Percentiles rank a stretch among this genome's conserved stretches.
phyloP scores from a whole-genome alignment of 495 filamentous ascomycete species.

The Penicillium taxi region DNA sequence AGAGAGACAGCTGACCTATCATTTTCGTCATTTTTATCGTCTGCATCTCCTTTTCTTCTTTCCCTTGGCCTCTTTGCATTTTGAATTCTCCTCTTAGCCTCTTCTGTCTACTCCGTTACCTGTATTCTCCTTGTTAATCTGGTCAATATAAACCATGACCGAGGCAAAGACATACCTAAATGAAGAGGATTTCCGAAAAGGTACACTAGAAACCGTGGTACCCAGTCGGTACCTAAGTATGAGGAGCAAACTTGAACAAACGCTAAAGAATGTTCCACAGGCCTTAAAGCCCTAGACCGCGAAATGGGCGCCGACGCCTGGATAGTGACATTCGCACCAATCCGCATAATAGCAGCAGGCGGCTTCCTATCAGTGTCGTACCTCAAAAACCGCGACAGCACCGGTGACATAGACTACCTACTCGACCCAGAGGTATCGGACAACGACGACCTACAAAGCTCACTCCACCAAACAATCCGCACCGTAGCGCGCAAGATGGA shows the following conservation, averaged over 20 bases:
- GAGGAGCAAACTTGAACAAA: no score
- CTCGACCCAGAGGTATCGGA: constrained; percentile 20
- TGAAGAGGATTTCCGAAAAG: no score
- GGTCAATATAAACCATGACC: no score
- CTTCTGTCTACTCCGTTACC: no score
- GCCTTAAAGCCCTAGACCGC: constrained; percentile 19
- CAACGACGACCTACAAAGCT: constrained; percentile 20
- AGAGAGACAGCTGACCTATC: no score
- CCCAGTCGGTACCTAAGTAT: no score
- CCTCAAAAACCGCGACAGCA: constrained; percentile 22
- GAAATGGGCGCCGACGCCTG: constrained; percentile 20
- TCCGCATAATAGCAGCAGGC: constrained; percentile 21
- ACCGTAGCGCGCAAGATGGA: constrained; percentile 9
- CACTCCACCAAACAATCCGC: constrained; percentile 13
- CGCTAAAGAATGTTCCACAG: no score
- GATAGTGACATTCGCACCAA: constrained; percentile 28
- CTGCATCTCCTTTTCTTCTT: not conserved
- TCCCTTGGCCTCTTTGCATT: not conserved
- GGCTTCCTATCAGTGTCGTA: constrained; percentile 22
- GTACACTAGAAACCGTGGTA: no score
- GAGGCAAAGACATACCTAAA: no score
- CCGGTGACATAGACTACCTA: constrained; percentile 26
- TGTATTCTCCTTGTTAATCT: no score
- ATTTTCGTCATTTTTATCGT: no score
- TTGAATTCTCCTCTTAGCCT: not conserved